phyloP scores from a whole-genome alignment of 768 basidiomycete genomes.

The Naematelia encephala region DNA sequence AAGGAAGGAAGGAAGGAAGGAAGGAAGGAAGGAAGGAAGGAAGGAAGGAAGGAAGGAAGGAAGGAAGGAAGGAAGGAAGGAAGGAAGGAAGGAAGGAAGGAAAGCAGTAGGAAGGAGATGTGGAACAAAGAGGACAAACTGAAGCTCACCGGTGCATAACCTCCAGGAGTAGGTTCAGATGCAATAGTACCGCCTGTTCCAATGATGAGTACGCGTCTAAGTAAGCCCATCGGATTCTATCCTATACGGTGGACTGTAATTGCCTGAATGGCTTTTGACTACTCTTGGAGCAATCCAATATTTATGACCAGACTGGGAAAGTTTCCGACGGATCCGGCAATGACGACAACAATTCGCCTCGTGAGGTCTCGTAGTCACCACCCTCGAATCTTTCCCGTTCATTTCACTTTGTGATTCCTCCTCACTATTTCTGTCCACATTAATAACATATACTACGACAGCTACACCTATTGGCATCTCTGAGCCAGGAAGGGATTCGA shows the following conservation, averaged over 20 bases:
- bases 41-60: slow-evolving; percentile 1
- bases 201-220: slow-evolving; percentile 22
- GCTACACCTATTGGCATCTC: too few species aligned
- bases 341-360: neutral
- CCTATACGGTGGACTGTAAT: too few species aligned
- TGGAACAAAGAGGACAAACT: too few species aligned
- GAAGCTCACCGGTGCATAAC: slow-evolving; percentile 36
- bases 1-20: neutral
- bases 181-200: slow-evolving; percentile 47
- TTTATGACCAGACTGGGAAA: neutral
- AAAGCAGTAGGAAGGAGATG: too few species aligned
- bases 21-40: neutral
- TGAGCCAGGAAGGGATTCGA: too few species aligned
- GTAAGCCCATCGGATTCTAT: neutral
- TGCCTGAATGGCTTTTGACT: too few species aligned
- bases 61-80: slow-evolving; percentile 1
- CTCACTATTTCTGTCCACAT: too few species aligned
- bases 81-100: slow-evolving; percentile 55
- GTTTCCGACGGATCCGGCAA: neutral
- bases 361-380: neutral
- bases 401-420: neutral
- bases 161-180: slow-evolving; percentile 34
- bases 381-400: neutral
- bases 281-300: too few species aligned
- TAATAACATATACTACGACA: too few species aligned